Conservation (phyloP, 371 early-diverging fungal species). For the Enterocytospora artemiae region DNA sequence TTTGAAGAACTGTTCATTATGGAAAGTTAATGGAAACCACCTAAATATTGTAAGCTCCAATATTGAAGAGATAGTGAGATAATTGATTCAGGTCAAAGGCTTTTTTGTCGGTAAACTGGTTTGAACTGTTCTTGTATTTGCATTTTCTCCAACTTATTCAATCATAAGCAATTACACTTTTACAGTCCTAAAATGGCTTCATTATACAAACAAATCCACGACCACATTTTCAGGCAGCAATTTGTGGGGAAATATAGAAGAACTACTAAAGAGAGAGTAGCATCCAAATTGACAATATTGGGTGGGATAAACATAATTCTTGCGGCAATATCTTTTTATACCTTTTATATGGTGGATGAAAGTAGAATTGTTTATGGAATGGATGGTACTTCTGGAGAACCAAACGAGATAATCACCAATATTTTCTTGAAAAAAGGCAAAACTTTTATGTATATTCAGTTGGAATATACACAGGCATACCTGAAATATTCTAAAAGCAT, state of each 20-base stretch:
- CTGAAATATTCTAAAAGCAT: constrained; percentile 79
- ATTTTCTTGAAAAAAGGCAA: constrained; percentile 19
- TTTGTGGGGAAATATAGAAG: constrained; percentile 9
- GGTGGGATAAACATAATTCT: constrained; percentile 5
- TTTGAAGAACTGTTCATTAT: background rate
- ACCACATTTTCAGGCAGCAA: constrained; percentile 17
- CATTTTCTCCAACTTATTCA: background rate
- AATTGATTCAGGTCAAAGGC: too few relatives aligned
- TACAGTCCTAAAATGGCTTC: background rate
- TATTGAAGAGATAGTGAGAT: background rate
- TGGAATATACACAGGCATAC: constrained; percentile 93
- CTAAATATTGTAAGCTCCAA: background rate
- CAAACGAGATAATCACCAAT: background rate
- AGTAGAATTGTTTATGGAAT: background rate
- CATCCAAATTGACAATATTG: background rate
- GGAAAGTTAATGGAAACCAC: background rate
- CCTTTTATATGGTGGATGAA: background rate
- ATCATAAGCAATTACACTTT: background rate
- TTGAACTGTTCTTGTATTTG: background rate
- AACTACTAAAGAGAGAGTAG: background rate
- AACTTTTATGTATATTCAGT: constrained; percentile 57
- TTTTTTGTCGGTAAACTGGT: too few relatives aligned
- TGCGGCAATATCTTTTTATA: background rate
- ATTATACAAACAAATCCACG: constrained; percentile 1
- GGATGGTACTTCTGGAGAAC: background rate